Evolutionary conservation across 352 stramenopile genomes (phyloP).

Genomic region (Thalassiosira ordinaria): DNA sequence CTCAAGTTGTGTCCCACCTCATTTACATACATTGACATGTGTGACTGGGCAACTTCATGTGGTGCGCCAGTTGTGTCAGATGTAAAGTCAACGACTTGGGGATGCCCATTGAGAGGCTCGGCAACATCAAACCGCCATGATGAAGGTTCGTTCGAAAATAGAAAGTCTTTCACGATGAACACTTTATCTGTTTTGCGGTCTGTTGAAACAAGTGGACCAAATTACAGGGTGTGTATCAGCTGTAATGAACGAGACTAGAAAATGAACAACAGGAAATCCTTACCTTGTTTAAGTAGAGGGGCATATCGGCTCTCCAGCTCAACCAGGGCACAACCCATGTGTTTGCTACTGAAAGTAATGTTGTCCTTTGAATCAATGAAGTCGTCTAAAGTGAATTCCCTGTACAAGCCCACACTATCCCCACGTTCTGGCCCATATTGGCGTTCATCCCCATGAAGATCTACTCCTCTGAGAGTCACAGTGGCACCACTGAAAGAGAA

Average conservation of each 20-base stretch:
- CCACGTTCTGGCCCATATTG: conserved; percentile 26
- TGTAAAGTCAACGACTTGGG: conserved; percentile 75
- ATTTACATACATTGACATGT: conserved; percentile 79
- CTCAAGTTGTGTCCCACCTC: conserved; percentile 67
- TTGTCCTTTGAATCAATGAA: conserved; percentile 44
- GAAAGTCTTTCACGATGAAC: conserved; percentile 68
- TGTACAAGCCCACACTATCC: conserved; percentile 24
- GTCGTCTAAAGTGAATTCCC: conserved; percentile 38
- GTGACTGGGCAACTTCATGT: conserved; percentile 56
- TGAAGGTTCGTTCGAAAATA: conserved; percentile 62
- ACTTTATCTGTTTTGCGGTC: conserved; percentile 67
- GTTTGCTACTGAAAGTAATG: conserved; percentile 51
- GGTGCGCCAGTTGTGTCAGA: conserved; percentile 70
- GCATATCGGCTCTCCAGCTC: conserved; percentile 53
- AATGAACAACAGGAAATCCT: conserved; percentile 3
- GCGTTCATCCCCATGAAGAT: conserved; percentile 34
- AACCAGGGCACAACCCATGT: conserved; percentile 43
- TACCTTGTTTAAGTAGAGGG: conserved; percentile 38
- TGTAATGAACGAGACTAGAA: neutral
- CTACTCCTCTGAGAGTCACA: conserved; percentile 31
- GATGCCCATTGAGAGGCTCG: conserved; percentile 46
- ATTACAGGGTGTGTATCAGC: neutral
- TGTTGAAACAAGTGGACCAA: neutral
- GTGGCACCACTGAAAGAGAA: conserved; percentile 12
- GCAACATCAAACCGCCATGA: conserved; percentile 61